Evolutionary conservation across 2,329 filamentous ascomycete species (phyloP).

Genomic region (Aspergillus hiratsukae): DNA sequence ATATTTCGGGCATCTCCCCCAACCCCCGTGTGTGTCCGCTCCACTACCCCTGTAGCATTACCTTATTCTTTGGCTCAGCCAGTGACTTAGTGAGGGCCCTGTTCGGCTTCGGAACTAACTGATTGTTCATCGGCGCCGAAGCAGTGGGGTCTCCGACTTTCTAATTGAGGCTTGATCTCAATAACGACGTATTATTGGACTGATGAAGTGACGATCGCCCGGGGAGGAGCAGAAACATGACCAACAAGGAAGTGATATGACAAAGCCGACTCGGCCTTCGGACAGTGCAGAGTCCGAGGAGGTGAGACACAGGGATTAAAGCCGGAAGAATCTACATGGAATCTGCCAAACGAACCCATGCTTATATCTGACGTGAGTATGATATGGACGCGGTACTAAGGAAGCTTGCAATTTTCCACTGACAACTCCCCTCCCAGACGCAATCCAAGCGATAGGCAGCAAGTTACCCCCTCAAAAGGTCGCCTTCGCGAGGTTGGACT

Average conservation of each 20-base stretch:
- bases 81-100: background rate
- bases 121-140: background rate
- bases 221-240: background rate
- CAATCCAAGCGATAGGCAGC: too few species aligned
- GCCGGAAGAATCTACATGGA: background rate
- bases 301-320: background rate
- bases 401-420: background rate
- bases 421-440: background rate
- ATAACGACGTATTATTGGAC: background rate
- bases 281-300: background rate
- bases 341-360: background rate
- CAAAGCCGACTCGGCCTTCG: background rate
- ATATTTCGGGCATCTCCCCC: background rate
- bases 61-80: background rate
- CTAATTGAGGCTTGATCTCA: background rate
- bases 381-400: background rate
- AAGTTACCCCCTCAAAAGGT: slow-evolving; percentile 22
- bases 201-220: background rate
- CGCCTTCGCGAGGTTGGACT: slow-evolving; percentile 40
- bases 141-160: background rate
- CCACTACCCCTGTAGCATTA: too few species aligned
- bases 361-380: background rate
- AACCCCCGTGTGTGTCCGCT: too few species aligned
- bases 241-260: background rate
- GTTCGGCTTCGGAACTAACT: background rate